phyloP scores from a whole-genome alignment of 2,329 filamentous ascomycete species.

The Monilinia polystroma region DNA sequence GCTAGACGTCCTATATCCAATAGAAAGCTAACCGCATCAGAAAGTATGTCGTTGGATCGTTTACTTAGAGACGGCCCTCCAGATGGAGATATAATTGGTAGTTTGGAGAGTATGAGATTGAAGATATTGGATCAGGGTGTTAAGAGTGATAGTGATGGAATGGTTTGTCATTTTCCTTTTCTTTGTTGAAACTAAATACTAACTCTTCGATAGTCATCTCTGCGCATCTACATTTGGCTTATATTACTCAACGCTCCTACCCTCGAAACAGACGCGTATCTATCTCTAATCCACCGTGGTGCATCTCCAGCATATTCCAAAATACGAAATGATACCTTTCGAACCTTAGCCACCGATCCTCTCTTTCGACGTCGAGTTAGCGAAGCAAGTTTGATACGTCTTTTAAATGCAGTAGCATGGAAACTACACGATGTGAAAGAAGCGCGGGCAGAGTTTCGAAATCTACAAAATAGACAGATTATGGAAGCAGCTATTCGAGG shows the following conservation, averaged over 20 bases:
- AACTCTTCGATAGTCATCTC: conserved; percentile 64
- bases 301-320: conserved; percentile 94
- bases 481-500: conserved; percentile 34
- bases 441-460: conserved; percentile 30
- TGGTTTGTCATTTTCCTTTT: conserved; percentile 53
- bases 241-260: conserved; percentile 87
- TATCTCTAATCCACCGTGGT: conserved; percentile 85
- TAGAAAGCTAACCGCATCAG: conserved; percentile 51
- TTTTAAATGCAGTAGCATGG: conserved; percentile 95
- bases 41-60: conserved; percentile 65
- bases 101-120: conserved; percentile 68
- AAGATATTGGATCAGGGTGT: conserved; percentile 75
- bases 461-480: conserved; percentile 24
- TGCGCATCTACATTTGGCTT: conserved; percentile 95
- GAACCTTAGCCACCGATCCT: conserved; percentile 94
- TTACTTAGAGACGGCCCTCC: conserved; percentile 79
- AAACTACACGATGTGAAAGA: conserved; percentile 77
- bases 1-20: conserved; percentile 47
- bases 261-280: conserved; percentile 82
- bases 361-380: conserved; percentile 93
- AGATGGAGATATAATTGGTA: conserved; percentile 64
- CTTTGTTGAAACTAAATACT: conserved; percentile 25
- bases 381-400: conserved; percentile 88
- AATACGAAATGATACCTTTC: conserved; percentile 97
- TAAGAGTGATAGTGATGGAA: conserved; percentile 76